Evolutionary conservation across 768 basidiomycete species (phyloP), one percentile per base, ranked within the genome.

Genomic region (Rhodosporidiobolus sp.): DNA sequence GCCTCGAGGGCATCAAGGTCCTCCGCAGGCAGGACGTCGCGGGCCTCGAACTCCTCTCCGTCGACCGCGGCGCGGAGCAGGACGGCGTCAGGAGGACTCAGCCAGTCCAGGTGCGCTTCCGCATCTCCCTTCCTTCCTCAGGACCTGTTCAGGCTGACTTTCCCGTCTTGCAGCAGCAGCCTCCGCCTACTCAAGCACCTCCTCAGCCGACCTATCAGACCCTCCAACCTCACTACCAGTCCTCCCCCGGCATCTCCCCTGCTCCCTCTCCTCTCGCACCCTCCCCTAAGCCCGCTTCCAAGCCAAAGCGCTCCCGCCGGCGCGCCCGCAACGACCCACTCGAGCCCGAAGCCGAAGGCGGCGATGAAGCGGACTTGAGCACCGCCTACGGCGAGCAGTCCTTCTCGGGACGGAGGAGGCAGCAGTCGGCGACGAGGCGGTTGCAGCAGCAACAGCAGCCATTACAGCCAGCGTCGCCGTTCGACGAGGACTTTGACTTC

Each of bases 401-500:
- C 20, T 26, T 16, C 43, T 56, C 20, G 22, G n/a, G 30, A 28
- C 24, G 52, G 14, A 16, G 24, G 26, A 62, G 38, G 38, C 28
- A 35, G 61, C 6, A 48, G 17, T 14, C 59, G 43, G 12, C 35
- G 4, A 20, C 24, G 8, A 34, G 35, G 19, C 34, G 46, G n/a
- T 32, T 45, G 11, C 53, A 35, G 22, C 45, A 35, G 61, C 35
- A 43, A 26, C 28, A 45, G 22, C 7, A 24, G 2, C 35, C 32
- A 5, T 6, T 38, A 4, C 35, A 38, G 24, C 52, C 55, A 24
- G 24, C 17, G 4, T 56, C 60, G 7, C 48, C 58, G 24, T 72
- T 78, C 34, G 63, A 58, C 38, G 70, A 75, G 30, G 77, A 77
- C 16, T 77, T 78, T 49, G 76, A 78, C 53, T 77, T 78, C 45